Evolutionary conservation across 2,329 filamentous ascomycete species (phyloP).

Genomic region (Botrytis squamosa): DNA sequence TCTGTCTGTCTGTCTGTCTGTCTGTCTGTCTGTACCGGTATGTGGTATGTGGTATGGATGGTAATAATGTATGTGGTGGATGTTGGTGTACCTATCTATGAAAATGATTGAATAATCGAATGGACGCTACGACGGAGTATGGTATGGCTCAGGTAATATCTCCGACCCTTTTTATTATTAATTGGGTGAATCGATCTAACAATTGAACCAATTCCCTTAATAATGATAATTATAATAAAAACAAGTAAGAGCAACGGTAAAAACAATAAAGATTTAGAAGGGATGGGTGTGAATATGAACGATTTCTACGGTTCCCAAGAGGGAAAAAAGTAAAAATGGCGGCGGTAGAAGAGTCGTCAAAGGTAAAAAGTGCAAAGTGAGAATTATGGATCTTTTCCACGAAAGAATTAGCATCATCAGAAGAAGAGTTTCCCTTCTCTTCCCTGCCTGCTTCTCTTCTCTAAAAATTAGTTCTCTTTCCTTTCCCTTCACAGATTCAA

Average conservation of each 20-base stretch:
- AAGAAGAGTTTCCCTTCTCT: neutral
- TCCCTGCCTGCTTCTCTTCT: neutral
- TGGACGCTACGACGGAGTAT: neutral
- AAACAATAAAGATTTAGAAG: neutral
- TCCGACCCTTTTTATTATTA: neutral
- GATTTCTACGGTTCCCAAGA: neutral
- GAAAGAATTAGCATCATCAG: neutral
- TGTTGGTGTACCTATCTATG: neutral
- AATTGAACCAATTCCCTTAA: neutral
- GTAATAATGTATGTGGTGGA: neutral
- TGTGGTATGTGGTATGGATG: neutral
- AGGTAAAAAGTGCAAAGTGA: neutral
- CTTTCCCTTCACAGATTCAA: neutral
- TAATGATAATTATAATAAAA: neutral
- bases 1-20: neutral
- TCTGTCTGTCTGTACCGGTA: neutral
- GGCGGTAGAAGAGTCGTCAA: neutral
- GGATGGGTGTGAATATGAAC: neutral
- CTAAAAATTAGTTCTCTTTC: too few species aligned
- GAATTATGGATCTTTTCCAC: conserved; percentile 15
- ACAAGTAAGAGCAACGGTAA: neutral
- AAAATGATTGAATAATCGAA: conserved; percentile 8
- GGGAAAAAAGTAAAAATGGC: conserved; percentile 2
- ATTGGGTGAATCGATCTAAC: neutral
- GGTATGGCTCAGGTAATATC: neutral